Conservation (phyloP, 208 protist species). For the Tritrichomonas musculus region DNA sequence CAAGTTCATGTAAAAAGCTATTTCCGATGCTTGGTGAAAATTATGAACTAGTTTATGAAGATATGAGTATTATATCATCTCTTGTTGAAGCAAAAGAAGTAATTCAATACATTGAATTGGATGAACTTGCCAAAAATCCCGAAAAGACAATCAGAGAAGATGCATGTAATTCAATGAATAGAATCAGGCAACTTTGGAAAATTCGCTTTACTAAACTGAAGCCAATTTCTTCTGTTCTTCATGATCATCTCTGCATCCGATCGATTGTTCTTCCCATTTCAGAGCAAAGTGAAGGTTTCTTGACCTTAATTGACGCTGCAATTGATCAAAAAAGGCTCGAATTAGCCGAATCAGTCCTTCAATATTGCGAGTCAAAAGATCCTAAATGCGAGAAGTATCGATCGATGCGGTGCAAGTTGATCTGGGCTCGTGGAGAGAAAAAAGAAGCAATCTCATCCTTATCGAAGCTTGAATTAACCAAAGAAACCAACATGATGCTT, state of each 20-base stretch:
- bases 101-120: not conserved
- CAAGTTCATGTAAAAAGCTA: not conserved
- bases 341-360: not conserved
- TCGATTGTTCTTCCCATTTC: not conserved
- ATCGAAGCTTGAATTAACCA: not conserved
- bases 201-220: not conserved
- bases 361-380: not conserved
- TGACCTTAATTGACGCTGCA: not conserved
- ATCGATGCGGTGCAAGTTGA: not conserved
- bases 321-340: not conserved
- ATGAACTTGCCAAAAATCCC: not conserved
- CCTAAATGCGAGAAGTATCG: not conserved
- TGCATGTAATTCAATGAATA: not conserved
- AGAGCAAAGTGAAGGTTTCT: not conserved
- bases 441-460: not conserved
- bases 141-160: not conserved
- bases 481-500: not conserved
- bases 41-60: not conserved
- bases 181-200: not conserved
- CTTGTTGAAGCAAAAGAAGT: not conserved
- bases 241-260: not conserved
- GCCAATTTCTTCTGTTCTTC: not conserved
- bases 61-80: not conserved
- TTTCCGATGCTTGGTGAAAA: not conserved
- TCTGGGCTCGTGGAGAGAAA: not conserved